Base-by-base conservation (phyloP, 75 land plant species). In the Azolla pinnata region DNA sequence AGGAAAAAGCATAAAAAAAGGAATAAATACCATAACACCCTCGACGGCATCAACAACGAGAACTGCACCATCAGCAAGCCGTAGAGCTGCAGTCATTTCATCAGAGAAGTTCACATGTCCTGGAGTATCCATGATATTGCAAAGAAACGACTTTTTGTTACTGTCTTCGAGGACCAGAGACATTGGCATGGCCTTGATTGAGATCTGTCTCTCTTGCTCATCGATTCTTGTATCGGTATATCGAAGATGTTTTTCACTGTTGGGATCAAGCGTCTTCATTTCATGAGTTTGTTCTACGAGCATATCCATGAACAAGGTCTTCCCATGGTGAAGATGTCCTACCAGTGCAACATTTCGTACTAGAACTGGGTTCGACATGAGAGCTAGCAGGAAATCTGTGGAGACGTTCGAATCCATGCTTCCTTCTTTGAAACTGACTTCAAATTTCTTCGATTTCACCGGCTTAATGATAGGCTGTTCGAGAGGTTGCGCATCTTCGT, bases 21-120 rank as follows among this genome's bases (percentile, higher is more conserved):
- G 4, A 23, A 56, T n/a, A 47, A 62, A 42, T 64, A 95, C 99
- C 96, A 95, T 83, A 5, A 89, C 90, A 20, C 99, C 99, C 49
- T 89, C 99, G 16, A 89, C 99, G 27, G 99, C 99, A 82, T 95
- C 99, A 2, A 95, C 99, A 52, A 95, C 68, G 31, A 95, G 70
- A 23, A 95, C 99, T 28, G 88, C 99, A n/a, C 99, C 99, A 74
- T 95, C 99, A 17, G 85, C 90, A 38, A 95, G 85, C 49, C 96
- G 67, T 1, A 95, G 79, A 49, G 96, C 99, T 32, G 99, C 96
- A 31, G 87, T 89, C 99, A 95, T 89, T 65, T 95, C 99, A 67
- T 95, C 99, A 5, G 96, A 95, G 51, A 95, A 95, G 61, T 95
- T 95, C 5, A 83, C 90, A 72, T 95, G 99, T 8, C 99, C 99